A percentile compares a stretch with the other conserved stretches of the same genome.
These are phyloP conservation scores for Nymphaea thermarum DNA, from an alignment of 164 flowering plant species.

Conservation along the genomic window DNA sequence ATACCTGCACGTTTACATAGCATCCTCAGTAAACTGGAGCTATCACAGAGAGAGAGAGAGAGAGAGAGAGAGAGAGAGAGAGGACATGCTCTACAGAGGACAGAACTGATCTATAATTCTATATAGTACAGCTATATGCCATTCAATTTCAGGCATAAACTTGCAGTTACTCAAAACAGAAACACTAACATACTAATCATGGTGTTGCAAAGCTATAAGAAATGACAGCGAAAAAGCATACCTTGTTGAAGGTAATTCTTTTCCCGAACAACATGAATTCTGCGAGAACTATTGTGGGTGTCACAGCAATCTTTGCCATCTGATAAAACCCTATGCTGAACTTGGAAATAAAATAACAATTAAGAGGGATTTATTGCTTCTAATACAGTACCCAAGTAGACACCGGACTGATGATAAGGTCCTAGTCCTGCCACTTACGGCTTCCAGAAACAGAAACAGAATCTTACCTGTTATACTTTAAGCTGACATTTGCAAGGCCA, in stretches of 20 bases:
- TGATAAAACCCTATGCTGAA: conserved; percentile 85
- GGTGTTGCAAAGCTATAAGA: too few species aligned
- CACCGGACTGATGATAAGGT: too few species aligned
- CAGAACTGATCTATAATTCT: too few species aligned
- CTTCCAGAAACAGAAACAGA: neutral
- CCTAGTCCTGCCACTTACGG: neutral
- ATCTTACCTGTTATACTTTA: conserved; percentile 52
- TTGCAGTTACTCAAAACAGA: too few species aligned
- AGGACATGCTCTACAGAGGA: too few species aligned
- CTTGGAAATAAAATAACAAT: neutral
- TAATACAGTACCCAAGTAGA: neutral
- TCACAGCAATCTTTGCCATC: conserved; percentile 83
- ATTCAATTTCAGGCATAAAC: too few species aligned
- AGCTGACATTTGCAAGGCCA: conserved; percentile 74
- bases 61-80: too few species aligned
- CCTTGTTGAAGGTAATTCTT: conserved; percentile 54
- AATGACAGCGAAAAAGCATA: conserved; percentile 2
- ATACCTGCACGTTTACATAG: conserved; percentile 29
- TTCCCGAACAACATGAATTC: conserved; percentile 58
- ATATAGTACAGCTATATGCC: too few species aligned
- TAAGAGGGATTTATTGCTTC: neutral
- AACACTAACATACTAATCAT: too few species aligned
- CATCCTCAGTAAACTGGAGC: neutral
- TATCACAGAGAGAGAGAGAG: too few species aligned
- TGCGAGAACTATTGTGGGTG: conserved; percentile 71